These are phyloP conservation scores for Sclerospora graminicola DNA, from an alignment of 352 stramenopile species.

Conservation along the genomic window DNA sequence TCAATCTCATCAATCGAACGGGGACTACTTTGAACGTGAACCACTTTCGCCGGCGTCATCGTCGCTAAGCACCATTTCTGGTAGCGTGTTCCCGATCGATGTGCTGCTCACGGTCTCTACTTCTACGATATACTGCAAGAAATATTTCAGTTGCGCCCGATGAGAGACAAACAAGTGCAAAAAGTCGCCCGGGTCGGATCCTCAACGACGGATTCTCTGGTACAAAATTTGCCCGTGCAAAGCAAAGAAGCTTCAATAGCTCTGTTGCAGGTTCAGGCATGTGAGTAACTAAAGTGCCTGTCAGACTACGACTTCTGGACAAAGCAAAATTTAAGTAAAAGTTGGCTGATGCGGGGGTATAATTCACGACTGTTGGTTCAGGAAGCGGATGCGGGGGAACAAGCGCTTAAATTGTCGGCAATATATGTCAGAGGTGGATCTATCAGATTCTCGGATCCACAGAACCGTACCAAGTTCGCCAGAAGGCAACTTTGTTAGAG, in stretches of 20 bases:
- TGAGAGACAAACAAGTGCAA: slow-evolving; percentile 90
- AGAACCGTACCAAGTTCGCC: slow-evolving; percentile 51
- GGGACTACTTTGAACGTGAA: no score
- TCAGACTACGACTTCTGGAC: no score
- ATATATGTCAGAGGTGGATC: slow-evolving; percentile 34
- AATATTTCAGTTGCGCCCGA: slow-evolving; percentile 78
- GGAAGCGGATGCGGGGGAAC: slow-evolving; percentile 6
- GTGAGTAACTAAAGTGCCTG: slow-evolving; percentile 80
- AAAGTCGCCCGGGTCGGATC: slow-evolving; percentile 82
- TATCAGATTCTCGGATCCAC: slow-evolving; percentile 30
- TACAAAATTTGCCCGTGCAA: slow-evolving; percentile 82
- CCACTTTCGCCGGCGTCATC: slow-evolving; percentile 28
- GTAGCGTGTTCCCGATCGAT: slow-evolving; percentile 83
- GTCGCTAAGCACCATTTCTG: slow-evolving; percentile 83
- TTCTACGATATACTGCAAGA: slow-evolving; percentile 85
- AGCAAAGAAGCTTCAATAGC: slow-evolving; percentile 83
- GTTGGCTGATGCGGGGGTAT: slow-evolving; percentile 1
- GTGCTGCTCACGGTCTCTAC: slow-evolving; percentile 82
- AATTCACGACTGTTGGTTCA: not conserved
- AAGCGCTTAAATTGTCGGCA: slow-evolving; percentile 15
- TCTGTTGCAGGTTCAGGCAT: slow-evolving; percentile 83
- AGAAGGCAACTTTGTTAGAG: slow-evolving; percentile 28
- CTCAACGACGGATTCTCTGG: slow-evolving; percentile 35
- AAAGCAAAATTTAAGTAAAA: no score
- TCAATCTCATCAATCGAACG: slow-evolving; percentile 48